Conservation (phyloP, 257 asterid species). For the Leptodermis oblonga region DNA sequence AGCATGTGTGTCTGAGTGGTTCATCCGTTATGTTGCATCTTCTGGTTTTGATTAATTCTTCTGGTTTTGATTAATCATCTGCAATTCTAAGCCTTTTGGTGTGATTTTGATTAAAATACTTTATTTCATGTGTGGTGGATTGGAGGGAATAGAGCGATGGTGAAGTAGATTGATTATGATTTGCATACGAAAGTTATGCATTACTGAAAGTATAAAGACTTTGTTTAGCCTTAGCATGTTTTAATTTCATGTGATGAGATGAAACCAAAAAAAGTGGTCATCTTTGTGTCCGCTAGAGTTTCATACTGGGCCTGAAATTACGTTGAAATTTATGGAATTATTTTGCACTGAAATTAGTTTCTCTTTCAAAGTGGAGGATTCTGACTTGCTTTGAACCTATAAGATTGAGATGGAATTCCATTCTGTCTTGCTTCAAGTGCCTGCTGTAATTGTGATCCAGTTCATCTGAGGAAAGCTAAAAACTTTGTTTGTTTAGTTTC, state of each 20-base stretch:
- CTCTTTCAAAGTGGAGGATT: neutral
- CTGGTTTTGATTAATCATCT: neutral
- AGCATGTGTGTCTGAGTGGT: neutral
- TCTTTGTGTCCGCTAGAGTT: neutral
- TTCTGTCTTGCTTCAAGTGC: neutral
- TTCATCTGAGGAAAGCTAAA: neutral
- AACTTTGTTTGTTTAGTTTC: neutral
- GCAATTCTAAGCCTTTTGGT: neutral
- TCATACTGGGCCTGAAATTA: neutral
- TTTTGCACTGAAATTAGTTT: neutral
- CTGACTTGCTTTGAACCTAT: neutral
- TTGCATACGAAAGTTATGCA: neutral
- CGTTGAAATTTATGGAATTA: neutral
- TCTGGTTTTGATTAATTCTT: neutral
- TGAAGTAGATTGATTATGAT: neutral
- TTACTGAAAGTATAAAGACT: neutral
- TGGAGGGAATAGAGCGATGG: neutral
- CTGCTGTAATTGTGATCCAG: neutral
- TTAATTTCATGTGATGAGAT: neutral
- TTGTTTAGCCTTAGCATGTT: constrained; percentile 3
- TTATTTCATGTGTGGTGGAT: neutral
- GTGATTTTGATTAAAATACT: neutral
- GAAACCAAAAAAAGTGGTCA: neutral
- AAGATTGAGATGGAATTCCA: neutral
- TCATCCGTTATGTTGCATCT: neutral